A percentile compares a stretch with the other conserved stretches of the same genome.
Evolutionary conservation across 257 asterid species (phyloP).

Genomic region (Linaria vulgaris): DNA sequence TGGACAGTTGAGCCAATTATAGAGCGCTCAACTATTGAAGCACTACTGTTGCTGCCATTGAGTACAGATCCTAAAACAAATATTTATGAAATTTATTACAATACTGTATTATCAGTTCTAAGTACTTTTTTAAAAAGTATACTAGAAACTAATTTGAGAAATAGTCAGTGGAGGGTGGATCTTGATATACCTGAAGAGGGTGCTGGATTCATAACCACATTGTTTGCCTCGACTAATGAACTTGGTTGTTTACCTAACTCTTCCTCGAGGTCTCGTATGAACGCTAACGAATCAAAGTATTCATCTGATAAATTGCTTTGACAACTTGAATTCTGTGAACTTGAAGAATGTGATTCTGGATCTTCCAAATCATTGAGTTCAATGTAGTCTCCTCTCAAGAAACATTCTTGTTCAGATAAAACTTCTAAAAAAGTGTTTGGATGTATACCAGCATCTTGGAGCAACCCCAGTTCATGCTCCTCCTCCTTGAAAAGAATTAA

Average conservation of each 20-base stretch:
- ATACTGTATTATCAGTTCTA: not conserved
- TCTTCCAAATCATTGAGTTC: slow-evolving; percentile 53
- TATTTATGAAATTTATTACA: not conserved
- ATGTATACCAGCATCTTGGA: slow-evolving; percentile 25
- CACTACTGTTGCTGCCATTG: slow-evolving; percentile 20
- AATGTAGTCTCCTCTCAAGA: slow-evolving; percentile 49
- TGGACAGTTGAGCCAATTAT: slow-evolving; percentile 15
- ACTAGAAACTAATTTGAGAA: too few species aligned
- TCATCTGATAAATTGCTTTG: slow-evolving; percentile 56
- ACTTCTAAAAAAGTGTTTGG: slow-evolving; percentile 25
- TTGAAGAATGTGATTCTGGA: slow-evolving; percentile 46
- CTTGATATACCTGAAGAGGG: slow-evolving; percentile 43
- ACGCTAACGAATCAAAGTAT: slow-evolving; percentile 44
- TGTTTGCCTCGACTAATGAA: slow-evolving; percentile 29
- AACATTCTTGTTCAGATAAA: slow-evolving; percentile 29
- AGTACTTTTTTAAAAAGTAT: too few species aligned
- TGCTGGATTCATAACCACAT: slow-evolving; percentile 43
- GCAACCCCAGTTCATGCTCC: slow-evolving; percentile 21
- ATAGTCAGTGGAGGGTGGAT: too few species aligned
- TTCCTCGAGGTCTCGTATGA: slow-evolving; percentile 46
- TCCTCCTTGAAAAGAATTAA: slow-evolving; percentile 24
- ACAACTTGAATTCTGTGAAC: slow-evolving; percentile 60
- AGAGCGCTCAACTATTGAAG: slow-evolving; percentile 17
- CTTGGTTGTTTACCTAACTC: slow-evolving; percentile 23
- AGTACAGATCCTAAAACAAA: slow-evolving; percentile 30